Evolutionary conservation across 2,329 filamentous ascomycete species (phyloP), one percentile per base, ranked within the genome.

Genomic region (Neofusicoccum kwambonambiense): DNA sequence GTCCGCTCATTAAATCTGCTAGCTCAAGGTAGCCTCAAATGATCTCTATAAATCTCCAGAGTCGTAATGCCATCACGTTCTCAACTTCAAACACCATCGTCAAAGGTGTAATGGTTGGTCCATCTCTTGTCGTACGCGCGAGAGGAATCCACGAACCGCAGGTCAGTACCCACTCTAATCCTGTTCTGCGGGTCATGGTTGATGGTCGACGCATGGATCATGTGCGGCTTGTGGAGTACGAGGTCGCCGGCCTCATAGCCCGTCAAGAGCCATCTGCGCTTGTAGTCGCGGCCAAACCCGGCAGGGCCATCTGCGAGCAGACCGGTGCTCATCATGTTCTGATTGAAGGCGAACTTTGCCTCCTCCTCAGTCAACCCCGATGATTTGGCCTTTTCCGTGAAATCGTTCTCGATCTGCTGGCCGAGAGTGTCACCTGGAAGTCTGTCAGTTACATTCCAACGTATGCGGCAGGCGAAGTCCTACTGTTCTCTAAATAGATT

Each of bases 101-200:
- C 31, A 4, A 60, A 60, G 4, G 15, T 19, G 27, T 60, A 60
- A 37, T 47, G 42, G n/a, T 60, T 60, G n/a, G 42, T 60, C 56
- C 56, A 60, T 12, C 56, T 47, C 41, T 37, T 81, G 67, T 86
- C 84, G 76, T 82, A 86, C 1, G 79, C 80, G 64, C 79, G 79
- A 6, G 80, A 81, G 4, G 79, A 77, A 67, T 86, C 78, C 7
- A 85, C 84, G 69, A 86, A 87, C 1, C 85, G 78, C 58, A 87
- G 68, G 69, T 87, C 84, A 2, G 85, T 86, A 0, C 82, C 85
- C 0, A 87, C 77, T 1, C 84, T 79, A 54, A 87, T 86, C 0
- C 81, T 72, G 62, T 82, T 81, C 5, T 81, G 74, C 0, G 79
- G 78, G 49, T 86, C 83, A 52, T 82, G 77, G 60, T 87, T 87